Base-by-base conservation (phyloP, 2,329 filamentous ascomycete species). In the Paraconiothyrium sp. region DNA sequence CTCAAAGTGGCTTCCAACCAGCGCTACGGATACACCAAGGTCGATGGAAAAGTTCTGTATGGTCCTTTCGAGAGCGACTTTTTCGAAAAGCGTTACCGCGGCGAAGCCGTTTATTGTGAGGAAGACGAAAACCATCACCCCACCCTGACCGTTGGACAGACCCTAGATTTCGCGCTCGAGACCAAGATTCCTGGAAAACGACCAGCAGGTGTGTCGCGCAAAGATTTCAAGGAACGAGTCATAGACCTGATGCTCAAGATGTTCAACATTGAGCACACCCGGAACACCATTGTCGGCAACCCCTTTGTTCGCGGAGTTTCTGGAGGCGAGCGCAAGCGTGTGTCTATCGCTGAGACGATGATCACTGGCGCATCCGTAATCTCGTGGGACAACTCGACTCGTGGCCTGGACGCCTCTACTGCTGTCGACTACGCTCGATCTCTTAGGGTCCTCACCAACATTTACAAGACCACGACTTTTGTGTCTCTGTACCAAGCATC, bases 241-340 rank as follows among this genome's bases (percentile, higher is more conserved):
- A 82, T 94, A 63, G 85, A 88, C 20, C 87, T 90, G 71, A 84
- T 97, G 61, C 83, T 97, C 55, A 92, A 92, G 73, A 95, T 96
- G 91, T 96, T 97, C 84, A 95, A 94, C 74, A 97, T 97, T 57
- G 91, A 94, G 76, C 93, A 97, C 77, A 96, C 93, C 0, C 86
- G 88, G 55, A 87, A 93, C 74, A 97, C 94, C 0, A 88, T 94
- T 34, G 92, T 97, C 30, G 94, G 94, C 8, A 91, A 95, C 65
- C 86, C 88, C 0, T 93, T 94, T 65, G 86, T 95, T 22, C 89
- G 92, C 54, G 93, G 93, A 76, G 85, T 96, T 0, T 92, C 89
- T 49, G 93, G 91, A 64, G 92, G 90, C 59, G 92, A 94, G 79
- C 84, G 90, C 58, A 93, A 93, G 80, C 89, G 91, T 65, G 92